Percentiles rank a stretch among this genome's conserved stretches.
phyloP scores from a whole-genome alignment of 306 rosid species.

The Benincasa hispida region DNA sequence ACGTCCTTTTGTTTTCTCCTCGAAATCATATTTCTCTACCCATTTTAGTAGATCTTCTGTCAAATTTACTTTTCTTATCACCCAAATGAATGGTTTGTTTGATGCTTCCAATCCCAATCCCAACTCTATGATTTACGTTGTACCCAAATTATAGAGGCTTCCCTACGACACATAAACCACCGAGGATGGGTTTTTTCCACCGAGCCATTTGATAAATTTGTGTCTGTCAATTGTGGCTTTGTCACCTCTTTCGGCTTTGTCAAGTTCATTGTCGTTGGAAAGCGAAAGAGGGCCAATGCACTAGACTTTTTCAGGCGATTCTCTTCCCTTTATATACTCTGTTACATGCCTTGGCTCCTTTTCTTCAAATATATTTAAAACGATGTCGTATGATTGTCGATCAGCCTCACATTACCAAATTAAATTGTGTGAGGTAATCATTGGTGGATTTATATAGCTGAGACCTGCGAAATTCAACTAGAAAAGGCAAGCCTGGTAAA shows the following conservation, averaged over 20 bases:
- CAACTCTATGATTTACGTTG: too few relatives aligned
- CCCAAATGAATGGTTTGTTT: too few relatives aligned
- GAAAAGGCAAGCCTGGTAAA: constrained; percentile 8
- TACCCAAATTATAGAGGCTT: background rate
- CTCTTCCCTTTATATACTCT: constrained; percentile 25
- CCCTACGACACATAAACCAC: constrained; percentile 44
- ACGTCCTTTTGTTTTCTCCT: background rate
- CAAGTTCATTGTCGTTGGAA: constrained; percentile 21
- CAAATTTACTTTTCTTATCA: too few relatives aligned
- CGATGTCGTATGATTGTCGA: constrained; percentile 1
- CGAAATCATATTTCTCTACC: background rate
- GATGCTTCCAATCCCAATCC: too few relatives aligned
- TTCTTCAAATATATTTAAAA: constrained; percentile 19
- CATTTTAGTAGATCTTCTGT: constrained; percentile 15
- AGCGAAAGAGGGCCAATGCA: constrained; percentile 31
- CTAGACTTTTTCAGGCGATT: constrained; percentile 27
- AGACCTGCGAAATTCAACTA: constrained; percentile 6
- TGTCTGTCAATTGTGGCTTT: constrained; percentile 19
- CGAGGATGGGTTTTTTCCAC: constrained; percentile 9
- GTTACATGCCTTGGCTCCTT: constrained; percentile 28
- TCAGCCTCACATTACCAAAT: background rate
- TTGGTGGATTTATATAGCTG: background rate
- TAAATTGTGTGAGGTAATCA: background rate
- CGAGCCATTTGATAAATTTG: constrained; percentile 31
- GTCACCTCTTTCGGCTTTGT: constrained; percentile 45